Evolutionary conservation across 768 basidiomycete genomes (phyloP), one percentile per base, ranked within the genome.

Genomic region (Mycena albidolilacea): DNA sequence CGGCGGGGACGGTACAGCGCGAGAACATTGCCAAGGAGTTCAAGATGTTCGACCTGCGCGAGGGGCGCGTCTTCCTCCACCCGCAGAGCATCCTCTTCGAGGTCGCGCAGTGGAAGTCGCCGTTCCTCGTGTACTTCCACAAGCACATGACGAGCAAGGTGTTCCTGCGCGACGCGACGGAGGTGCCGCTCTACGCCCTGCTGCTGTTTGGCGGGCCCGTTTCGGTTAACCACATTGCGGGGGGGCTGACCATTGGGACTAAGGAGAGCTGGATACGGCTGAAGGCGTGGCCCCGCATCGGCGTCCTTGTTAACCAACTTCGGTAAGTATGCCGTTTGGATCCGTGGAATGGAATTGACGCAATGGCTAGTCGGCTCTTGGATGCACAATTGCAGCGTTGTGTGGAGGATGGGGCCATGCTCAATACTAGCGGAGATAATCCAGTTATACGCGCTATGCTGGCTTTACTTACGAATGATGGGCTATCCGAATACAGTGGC

Each of bases 181-280:
- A 97, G 88, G 95, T 97, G n/a, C 95, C 96, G 7, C 83, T 96
- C n/a, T 97, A 95, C 79, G 93, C 91, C 1, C 82, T 97, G 15
- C 82, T 98, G 38, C 84, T 98, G 9, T 96, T 97, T 76, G 96
- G 96, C 3, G 96, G 95, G 0, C 85, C 87, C 6, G 90, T 98
- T 19, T 82, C 89, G 7, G 90, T 96, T 64, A 92, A 97, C 76
- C 94, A 96, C 76, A 87, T 95, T 54, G 89, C 86, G 11, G 94
- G 95, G n/a, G 95, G 93, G 0, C 80, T 97, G 52, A 89, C 87
- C 5, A 81, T 95, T 41, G 89, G 89, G 8, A 87, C 82, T 17
- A 88, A 87, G 57, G 87, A 89, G 30, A 83, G 84, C 35, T 79
- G 76, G 7, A 82, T 98, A 70, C 91, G 88, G 77, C 80, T 97